These are phyloP conservation scores for Artemisia tridentata DNA, from an alignment of 129 eudicot genomes.

Conservation along the genomic window DNA sequence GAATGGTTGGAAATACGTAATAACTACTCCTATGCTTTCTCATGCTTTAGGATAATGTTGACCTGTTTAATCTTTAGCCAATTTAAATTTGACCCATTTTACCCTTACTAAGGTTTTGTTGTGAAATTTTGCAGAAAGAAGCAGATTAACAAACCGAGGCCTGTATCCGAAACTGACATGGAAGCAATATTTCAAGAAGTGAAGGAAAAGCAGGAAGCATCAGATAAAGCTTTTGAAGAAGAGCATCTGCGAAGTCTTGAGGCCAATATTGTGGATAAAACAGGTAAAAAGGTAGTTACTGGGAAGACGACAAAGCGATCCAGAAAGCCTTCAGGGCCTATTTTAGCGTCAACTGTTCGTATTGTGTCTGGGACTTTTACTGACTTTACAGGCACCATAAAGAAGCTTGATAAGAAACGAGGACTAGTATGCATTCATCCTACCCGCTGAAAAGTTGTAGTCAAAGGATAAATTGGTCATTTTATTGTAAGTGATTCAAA, in stretches of 20 bases:
- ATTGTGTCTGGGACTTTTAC: conserved; percentile 79
- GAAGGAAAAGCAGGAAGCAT: conserved; percentile 82
- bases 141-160: conserved; percentile 82
- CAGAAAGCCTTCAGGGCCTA: conserved; percentile 42
- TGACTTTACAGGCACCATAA: conserved; percentile 75
- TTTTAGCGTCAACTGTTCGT: conserved; percentile 54
- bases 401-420: conserved; percentile 61
- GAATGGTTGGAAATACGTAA: conserved; percentile 90
- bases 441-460: neutral
- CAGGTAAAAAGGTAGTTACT: conserved; percentile 20
- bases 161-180: conserved; percentile 61
- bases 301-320: conserved; percentile 30
- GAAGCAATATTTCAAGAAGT: conserved; percentile 69
- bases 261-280: conserved; percentile 1
- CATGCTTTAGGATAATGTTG: too few species aligned
- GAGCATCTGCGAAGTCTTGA: conserved; percentile 34
- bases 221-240: conserved; percentile 76
- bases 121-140: conserved; percentile 44
- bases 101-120: neutral
- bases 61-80: too few species aligned
- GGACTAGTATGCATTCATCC: conserved; percentile 50
- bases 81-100: too few species aligned
- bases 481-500: neutral
- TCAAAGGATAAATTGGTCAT: neutral
- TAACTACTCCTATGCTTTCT: conserved; percentile 19